Evolutionary conservation across 805 yeast species (phyloP).

Genomic region (Alloascoidea africana): DNA sequence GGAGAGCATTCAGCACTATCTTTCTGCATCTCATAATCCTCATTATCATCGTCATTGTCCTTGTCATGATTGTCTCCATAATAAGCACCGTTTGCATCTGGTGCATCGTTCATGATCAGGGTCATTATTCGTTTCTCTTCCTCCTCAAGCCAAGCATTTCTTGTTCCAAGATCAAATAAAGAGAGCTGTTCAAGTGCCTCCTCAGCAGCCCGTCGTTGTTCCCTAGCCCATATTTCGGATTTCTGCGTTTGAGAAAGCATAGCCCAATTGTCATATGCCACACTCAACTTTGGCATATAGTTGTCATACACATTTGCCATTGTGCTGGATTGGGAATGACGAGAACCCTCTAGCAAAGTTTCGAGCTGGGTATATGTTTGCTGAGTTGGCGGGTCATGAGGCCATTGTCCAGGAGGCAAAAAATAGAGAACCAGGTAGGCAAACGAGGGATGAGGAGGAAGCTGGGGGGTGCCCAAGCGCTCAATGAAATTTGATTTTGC

Average conservation of each 20-base stretch:
- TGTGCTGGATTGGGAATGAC: slow-evolving; percentile 7
- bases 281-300: slow-evolving; percentile 23
- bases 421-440: slow-evolving; percentile 33
- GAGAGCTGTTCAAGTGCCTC: slow-evolving; percentile 25
- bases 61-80: background rate
- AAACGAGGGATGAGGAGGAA: slow-evolving; percentile 31
- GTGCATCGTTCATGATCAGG: background rate
- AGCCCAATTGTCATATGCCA: slow-evolving; percentile 31
- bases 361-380: slow-evolving; percentile 25
- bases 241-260: slow-evolving; percentile 19
- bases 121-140: slow-evolving; percentile 11
- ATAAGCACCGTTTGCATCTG: background rate
- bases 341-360: slow-evolving; percentile 10
- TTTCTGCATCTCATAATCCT: background rate
- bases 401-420: slow-evolving; percentile 31
- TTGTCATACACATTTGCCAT: slow-evolving; percentile 13
- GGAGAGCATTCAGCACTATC: too few species aligned
- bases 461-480: slow-evolving; percentile 20
- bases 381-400: slow-evolving; percentile 34
- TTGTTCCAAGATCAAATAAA: slow-evolving; percentile 26
- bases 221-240: slow-evolving; percentile 28
- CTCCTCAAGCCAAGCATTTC: slow-evolving; percentile 24
- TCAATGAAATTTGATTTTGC: slow-evolving; percentile 21
- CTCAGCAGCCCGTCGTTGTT: slow-evolving; percentile 27
- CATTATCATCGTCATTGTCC: background rate